A percentile compares a stretch with the other conserved stretches of the same genome.
These are phyloP conservation scores for Coniochaeta sp. DNA, from an alignment of 2,329 filamentous ascomycete species.

Conservation along the genomic window DNA sequence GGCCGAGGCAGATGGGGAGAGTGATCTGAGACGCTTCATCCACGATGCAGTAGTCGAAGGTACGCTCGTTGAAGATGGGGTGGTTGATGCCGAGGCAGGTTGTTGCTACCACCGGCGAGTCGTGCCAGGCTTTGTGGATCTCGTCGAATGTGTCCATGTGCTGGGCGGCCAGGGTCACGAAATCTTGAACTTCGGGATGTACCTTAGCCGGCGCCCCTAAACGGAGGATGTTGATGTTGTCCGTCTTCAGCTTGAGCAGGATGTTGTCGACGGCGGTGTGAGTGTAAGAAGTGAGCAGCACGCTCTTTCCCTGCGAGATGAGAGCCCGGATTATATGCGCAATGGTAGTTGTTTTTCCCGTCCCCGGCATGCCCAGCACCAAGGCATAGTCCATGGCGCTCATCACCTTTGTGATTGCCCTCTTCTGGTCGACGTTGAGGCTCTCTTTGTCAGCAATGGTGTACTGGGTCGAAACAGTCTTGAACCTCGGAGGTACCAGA, in stretches of 20 bases:
- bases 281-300: constrained; percentile 90
- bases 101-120: constrained; percentile 83
- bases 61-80: constrained; percentile 76
- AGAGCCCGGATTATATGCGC: constrained; percentile 92
- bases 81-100: constrained; percentile 93
- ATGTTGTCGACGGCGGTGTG: constrained; percentile 99
- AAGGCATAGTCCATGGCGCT: constrained; percentile 90
- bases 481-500: constrained; percentile 66
- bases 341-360: constrained; percentile 96
- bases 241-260: constrained; percentile 77
- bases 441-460: constrained; percentile 53
- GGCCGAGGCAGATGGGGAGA: constrained; percentile 85
- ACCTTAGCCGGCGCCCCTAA: constrained; percentile 80
- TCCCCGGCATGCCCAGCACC: constrained; percentile 97
- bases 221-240: constrained; percentile 73
- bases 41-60: constrained; percentile 97
- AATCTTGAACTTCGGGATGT: constrained; percentile 79
- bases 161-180: constrained; percentile 70
- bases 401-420: constrained; percentile 91
- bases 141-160: constrained; percentile 75
- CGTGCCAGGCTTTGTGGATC: constrained; percentile 76
- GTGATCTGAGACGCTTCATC: constrained; percentile 98
- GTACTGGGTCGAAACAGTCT: constrained; percentile 55
- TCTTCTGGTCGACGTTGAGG: constrained; percentile 81
- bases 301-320: constrained; percentile 82